Evolutionary conservation across 192 early-diverging fungal species (phyloP).

Genomic region (Linnemannia exigua): DNA sequence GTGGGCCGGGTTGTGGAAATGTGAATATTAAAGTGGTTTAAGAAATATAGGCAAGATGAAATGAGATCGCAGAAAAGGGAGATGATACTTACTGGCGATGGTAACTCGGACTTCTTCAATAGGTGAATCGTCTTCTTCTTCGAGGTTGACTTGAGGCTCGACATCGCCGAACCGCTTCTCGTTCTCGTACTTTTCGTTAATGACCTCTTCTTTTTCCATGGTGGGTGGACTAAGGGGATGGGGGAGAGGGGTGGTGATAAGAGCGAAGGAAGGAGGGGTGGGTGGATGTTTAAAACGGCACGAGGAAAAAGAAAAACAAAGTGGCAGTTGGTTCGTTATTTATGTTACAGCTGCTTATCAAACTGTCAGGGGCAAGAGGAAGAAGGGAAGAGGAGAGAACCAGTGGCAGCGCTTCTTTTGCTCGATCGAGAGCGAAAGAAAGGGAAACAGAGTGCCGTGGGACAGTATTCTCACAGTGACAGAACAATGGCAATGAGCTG

Average conservation of each 20-base stretch:
- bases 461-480: no score
- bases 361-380: no score
- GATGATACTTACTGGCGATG: slow-evolving; percentile 34
- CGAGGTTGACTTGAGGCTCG: neutral
- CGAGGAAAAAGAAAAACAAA: neutral
- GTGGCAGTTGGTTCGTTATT: no score
- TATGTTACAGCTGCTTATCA: no score
- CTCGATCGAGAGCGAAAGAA: no score
- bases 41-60: no score
- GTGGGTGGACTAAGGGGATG: no score
- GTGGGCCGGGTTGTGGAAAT: neutral
- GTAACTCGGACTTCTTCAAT: slow-evolving; percentile 58
- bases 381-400: no score
- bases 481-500: no score
- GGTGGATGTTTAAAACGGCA: neutral
- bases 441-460: no score
- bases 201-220: slow-evolving; percentile 41
- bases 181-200: slow-evolving; percentile 23
- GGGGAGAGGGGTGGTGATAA: neutral
- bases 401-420: no score
- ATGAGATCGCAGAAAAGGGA: neutral
- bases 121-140: slow-evolving; percentile 49
- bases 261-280: neutral
- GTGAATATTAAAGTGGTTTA: neutral
- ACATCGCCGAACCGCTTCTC: slow-evolving; percentile 8